Base-by-base conservation (phyloP, 2,329 filamentous ascomycete genomes). In the Raffaelea ambrosiae region DNA sequence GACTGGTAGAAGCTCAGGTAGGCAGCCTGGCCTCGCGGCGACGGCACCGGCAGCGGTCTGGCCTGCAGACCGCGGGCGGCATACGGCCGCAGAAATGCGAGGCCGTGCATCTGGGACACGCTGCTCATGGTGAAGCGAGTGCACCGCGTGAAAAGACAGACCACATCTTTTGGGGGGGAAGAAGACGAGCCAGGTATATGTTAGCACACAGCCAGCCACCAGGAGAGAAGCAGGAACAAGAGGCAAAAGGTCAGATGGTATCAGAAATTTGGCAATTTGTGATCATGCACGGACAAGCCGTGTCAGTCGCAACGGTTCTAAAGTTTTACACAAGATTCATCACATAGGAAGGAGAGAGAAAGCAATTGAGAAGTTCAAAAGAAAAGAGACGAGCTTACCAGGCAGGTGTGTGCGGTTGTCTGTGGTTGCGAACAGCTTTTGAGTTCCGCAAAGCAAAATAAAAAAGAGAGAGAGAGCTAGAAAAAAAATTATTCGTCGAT, bases 261-360 rank as follows among this genome's bases (percentile, higher is more conserved):
- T 60, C 53, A 61, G 59, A 68, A 67, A 60, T 61, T 63, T 67
- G 71, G 68, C 70, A 66, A 63, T 66, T n/a, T 74, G 63, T 69
- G 69, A 74, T 77, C 72, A 76, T 65, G 61, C 70, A 70, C 65
- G 67, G 63, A 59, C 40, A 56, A 50, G 55, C 57, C 66, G 65
- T 69, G 69, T 77, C 73, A 76, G 68, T 76, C 71, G 73, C 73
- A 76, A 74, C 73, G 72, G 73, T 76, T 76, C 73, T 76, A 68
- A 68, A 59, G 62, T 69, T 68, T 65, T 67, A 63, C 68, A 64
- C 36, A 60, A 61, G 60, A 65, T 65, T 76, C 73, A 76, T 76
- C 73, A 75, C 67, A 51, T 23, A 26, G n/a, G 23, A 21, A 22
- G 19, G 14, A 33, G 16, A 21, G 7, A 19, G 18, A 21, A 19